Evolutionary conservation across 2,329 filamentous ascomycete genomes (phyloP), one percentile per base, ranked within the genome.

Genomic region (Ceratocystis albifundus): DNA sequence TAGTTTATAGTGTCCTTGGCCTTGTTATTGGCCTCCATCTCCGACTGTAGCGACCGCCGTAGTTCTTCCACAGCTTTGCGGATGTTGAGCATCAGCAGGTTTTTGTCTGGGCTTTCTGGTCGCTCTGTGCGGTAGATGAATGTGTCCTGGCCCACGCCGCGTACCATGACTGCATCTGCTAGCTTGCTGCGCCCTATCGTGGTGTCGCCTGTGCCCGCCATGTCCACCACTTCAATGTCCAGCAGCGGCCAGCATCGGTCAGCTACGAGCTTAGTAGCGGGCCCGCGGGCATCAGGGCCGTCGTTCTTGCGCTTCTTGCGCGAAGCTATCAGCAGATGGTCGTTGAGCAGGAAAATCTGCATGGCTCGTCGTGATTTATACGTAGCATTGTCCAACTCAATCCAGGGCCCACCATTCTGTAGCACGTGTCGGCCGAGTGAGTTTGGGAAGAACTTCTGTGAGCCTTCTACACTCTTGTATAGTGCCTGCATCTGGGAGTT

Each of bases 381-480:
- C 0, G 94, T 99, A 10, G 94, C 94, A 69, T 94, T 95, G 76
- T 99, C 95, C 69, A 99, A 80, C 77, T 99, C 93, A 68, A 97
- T 89, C 94, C 94, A 99, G 61, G 88, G 84, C 0, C 90, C 88
- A 3, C 91, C 96, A 75, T 97, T 93, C 74, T 96, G 87, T 1
- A 97, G 85, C 59, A 99, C 91, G 74, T 96, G 95, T 48, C 94
- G 87, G n/a, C 92, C 93, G 22, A 89, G 85, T 22, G 91, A 83
- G 65, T 92, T 94, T 15, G 94, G 94, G 10, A 99, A 79, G 72
- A 96, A 99, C 74, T 97, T 97, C 73, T 99, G 94, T 8, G 92
- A 96, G 1, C 93, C 93, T 75, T 97, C 94, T n/a, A 99, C 90
- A 55, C 88, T 89, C 77, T 96, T 97, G 85, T 94, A 99, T 59